Conservation (phyloP, 2,329 filamentous ascomycete genomes). For the Sporothrix schenckii region DNA sequence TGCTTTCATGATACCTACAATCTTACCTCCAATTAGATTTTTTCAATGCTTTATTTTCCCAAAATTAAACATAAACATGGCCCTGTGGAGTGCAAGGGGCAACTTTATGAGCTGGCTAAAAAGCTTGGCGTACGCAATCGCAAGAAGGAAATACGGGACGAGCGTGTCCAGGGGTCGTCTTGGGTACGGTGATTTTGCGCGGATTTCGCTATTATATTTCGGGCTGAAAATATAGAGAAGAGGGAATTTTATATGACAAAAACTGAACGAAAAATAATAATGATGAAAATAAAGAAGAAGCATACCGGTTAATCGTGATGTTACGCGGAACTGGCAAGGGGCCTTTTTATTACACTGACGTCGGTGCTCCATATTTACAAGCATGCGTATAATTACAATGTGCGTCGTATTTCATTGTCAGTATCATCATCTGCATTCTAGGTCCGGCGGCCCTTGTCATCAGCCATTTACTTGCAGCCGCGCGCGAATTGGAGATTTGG, state of each 20-base stretch:
- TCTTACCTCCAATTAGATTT: neutral
- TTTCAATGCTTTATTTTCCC: conserved; percentile 11
- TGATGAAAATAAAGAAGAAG: neutral
- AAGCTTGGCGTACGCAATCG: conserved; percentile 36
- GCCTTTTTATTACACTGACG: neutral
- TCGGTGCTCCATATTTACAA: neutral
- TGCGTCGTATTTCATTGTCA: neutral
- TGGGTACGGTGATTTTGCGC: conserved; percentile 22
- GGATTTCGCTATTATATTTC: conserved; percentile 3
- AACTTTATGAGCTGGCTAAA: conserved; percentile 32
- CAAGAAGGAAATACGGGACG: conserved; percentile 8
- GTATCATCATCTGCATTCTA: neutral
- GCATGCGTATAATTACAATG: conserved; percentile 5
- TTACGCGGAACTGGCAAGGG: neutral
- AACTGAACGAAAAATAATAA: neutral
- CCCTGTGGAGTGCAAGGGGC: conserved; percentile 26
- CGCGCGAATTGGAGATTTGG: neutral
- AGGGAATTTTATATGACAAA: neutral
- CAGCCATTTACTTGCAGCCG: neutral
- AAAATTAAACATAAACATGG: conserved; percentile 15
- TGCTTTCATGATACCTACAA: neutral
- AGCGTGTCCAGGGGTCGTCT: neutral
- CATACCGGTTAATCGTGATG: neutral
- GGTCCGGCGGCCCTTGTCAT: conserved; percentile 23
- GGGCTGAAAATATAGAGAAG: conserved; percentile 24